Conservation (phyloP, 768 basidiomycete species). For the Hypholoma fasciculare region DNA sequence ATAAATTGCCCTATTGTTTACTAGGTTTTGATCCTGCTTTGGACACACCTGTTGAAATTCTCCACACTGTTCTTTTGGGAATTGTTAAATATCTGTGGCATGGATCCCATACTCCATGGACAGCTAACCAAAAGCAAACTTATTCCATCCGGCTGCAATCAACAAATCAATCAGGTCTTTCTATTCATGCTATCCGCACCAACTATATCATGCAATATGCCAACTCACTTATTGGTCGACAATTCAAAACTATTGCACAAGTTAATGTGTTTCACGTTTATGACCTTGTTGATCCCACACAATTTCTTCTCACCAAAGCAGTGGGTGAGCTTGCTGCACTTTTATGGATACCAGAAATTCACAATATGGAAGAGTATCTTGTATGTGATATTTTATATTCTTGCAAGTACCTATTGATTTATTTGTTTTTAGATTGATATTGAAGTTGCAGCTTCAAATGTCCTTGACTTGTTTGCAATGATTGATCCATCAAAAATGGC, state of each 20-base stretch:
- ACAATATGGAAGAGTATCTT: conserved; percentile 33
- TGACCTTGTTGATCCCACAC: conserved; percentile 24
- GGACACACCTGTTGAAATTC: conserved; percentile 32
- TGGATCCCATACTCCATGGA: conserved; percentile 20
- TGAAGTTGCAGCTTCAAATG: conserved; percentile 29
- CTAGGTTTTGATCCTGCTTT: conserved; percentile 27
- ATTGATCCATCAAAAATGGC: conserved; percentile 35
- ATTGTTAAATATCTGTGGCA: conserved; percentile 40
- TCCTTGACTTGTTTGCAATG: conserved; percentile 30
- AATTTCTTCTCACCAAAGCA: conserved; percentile 28
- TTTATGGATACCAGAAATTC: conserved; percentile 42
- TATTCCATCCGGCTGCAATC: conserved; percentile 30
- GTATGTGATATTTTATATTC: conserved; percentile 23
- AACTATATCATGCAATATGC: conserved; percentile 43
- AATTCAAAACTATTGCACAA: conserved; percentile 40
- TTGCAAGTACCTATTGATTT: conserved; percentile 9
- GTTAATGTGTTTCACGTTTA: conserved; percentile 36
- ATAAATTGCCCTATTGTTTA: background rate
- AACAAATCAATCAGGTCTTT: conserved; percentile 19
- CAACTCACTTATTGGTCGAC: conserved; percentile 40
- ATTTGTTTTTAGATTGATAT: conserved; percentile 3
- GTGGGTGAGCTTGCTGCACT: conserved; percentile 34
- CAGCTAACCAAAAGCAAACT: conserved; percentile 14
- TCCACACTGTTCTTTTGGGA: conserved; percentile 38
- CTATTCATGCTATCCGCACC: conserved; percentile 33